phyloP scores from a whole-genome alignment of 371 early-diverging fungal species.

The Mortierella sp. region DNA sequence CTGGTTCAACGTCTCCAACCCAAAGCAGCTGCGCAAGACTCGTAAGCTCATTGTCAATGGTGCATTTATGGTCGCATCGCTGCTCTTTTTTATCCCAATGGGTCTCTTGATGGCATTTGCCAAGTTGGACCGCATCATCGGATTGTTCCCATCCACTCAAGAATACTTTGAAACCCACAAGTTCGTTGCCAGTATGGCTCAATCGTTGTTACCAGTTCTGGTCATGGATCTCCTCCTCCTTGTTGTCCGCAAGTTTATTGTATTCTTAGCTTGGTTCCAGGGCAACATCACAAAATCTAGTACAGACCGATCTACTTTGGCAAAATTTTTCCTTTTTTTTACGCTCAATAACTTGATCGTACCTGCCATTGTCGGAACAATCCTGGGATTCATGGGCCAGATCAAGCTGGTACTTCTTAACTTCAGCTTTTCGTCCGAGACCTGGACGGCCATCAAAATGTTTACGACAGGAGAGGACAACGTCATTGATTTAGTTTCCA shows the following conservation, averaged over 20 bases:
- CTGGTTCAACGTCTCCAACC: constrained; percentile 81
- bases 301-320: constrained; percentile 79
- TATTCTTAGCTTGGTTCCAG: constrained; percentile 78
- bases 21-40: constrained; percentile 66
- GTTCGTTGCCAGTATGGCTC: constrained; percentile 69
- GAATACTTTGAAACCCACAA: constrained; percentile 64
- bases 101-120: constrained; percentile 72
- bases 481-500: constrained; percentile 51
- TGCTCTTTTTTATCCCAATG: constrained; percentile 79
- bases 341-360: constrained; percentile 78
- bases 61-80: constrained; percentile 68
- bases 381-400: constrained; percentile 64
- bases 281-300: constrained; percentile 83
- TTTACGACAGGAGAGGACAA: constrained; percentile 33
- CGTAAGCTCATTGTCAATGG: constrained; percentile 69
- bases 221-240: constrained; percentile 78
- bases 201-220: constrained; percentile 79
- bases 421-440: neutral
- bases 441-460: constrained; percentile 31
- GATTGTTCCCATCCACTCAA: constrained; percentile 64
- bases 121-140: constrained; percentile 66
- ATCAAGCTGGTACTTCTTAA: constrained; percentile 58
- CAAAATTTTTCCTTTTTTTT: constrained; percentile 85
- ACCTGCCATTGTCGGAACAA: constrained; percentile 70
- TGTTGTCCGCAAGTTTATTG: constrained; percentile 76